phyloP scores from a whole-genome alignment of 768 basidiomycete species.

The Phanerodontia chrysosporium region DNA sequence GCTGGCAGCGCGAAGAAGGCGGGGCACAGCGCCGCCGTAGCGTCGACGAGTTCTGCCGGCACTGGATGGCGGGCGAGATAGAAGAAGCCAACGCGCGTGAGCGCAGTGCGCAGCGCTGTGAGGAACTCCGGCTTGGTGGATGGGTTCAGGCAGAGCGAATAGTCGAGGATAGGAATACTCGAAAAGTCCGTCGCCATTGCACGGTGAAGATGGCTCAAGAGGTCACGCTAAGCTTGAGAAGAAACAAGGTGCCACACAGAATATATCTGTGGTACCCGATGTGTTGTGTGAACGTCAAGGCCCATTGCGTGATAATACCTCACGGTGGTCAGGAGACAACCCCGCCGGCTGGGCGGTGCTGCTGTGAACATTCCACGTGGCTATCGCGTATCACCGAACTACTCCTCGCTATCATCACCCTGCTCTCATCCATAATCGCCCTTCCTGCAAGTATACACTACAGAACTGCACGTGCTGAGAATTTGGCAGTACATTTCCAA shows the following conservation, averaged over 20 bases:
- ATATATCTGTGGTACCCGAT: neutral
- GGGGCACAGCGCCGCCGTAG: constrained; percentile 57
- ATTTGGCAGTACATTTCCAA: too few relatives aligned
- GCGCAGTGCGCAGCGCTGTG: constrained; percentile 58
- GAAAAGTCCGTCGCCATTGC: constrained; percentile 40
- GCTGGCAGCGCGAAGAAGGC: constrained; percentile 68
- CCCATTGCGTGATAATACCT: neutral
- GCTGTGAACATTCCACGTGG: too few relatives aligned
- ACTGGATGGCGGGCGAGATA: constrained; percentile 71
- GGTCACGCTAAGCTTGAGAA: neutral
- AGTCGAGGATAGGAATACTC: constrained; percentile 69
- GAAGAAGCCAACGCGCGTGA: constrained; percentile 79
- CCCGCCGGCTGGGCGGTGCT: too few relatives aligned
- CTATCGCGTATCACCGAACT: too few relatives aligned
- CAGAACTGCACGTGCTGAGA: too few relatives aligned
- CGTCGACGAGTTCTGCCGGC: constrained; percentile 39
- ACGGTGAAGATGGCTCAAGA: neutral
- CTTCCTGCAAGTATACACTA: too few relatives aligned
- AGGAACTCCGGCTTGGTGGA: constrained; percentile 51
- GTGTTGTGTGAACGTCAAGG: neutral
- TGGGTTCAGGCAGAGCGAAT: constrained; percentile 40
- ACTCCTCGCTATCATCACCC: too few relatives aligned
- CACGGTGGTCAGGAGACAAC: constrained; percentile 2
- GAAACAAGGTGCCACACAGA: neutral
- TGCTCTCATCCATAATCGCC: too few relatives aligned